phyloP scores from a whole-genome alignment of 805 yeast species.

The Myxozyma monticola region DNA sequence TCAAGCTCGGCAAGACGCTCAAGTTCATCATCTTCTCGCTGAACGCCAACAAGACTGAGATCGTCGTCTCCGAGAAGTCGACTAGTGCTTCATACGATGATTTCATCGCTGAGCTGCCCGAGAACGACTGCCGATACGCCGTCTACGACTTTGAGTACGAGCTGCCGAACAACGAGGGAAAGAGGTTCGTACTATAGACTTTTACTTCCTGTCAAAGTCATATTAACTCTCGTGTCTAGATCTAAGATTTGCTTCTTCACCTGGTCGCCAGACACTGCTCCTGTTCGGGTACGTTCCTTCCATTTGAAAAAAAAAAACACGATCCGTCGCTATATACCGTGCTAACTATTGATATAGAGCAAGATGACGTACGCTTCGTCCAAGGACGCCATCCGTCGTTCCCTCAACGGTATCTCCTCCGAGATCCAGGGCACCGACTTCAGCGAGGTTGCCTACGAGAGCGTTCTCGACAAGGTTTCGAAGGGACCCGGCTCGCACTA shows the following conservation, averaged over 20 bases:
- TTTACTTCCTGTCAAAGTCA: not conserved
- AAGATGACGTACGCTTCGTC: slow-evolving; percentile 99
- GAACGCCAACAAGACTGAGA: slow-evolving; percentile 85
- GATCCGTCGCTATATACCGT: not conserved
- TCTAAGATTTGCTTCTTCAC: slow-evolving; percentile 70
- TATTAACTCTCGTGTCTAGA: slow-evolving; percentile 34
- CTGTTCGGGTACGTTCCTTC: slow-evolving; percentile 54
- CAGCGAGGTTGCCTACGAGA: slow-evolving; percentile 93
- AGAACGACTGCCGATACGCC: slow-evolving; percentile 94
- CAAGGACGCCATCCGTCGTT: slow-evolving; percentile 95
- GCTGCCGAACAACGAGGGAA: slow-evolving; percentile 86
- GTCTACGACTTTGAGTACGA: slow-evolving; percentile 96
- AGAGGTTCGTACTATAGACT: slow-evolving; percentile 65
- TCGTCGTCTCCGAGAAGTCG: slow-evolving; percentile 84
- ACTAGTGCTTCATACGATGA: slow-evolving; percentile 73
- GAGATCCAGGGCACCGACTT: slow-evolving; percentile 98
- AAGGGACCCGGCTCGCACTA: slow-evolving; percentile 71
- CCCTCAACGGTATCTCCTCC: slow-evolving; percentile 89
- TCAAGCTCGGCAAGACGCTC: slow-evolving; percentile 82
- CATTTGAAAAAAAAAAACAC: too few relatives aligned
- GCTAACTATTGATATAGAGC: too few relatives aligned
- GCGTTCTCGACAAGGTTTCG: slow-evolving; percentile 85
- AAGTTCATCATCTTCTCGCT: slow-evolving; percentile 80
- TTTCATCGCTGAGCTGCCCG: slow-evolving; percentile 87
- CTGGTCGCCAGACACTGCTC: slow-evolving; percentile 98